These are phyloP conservation scores for Fusarium sp. DNA, from an alignment of 2,329 filamentous ascomycete species.

Conservation along the genomic window DNA sequence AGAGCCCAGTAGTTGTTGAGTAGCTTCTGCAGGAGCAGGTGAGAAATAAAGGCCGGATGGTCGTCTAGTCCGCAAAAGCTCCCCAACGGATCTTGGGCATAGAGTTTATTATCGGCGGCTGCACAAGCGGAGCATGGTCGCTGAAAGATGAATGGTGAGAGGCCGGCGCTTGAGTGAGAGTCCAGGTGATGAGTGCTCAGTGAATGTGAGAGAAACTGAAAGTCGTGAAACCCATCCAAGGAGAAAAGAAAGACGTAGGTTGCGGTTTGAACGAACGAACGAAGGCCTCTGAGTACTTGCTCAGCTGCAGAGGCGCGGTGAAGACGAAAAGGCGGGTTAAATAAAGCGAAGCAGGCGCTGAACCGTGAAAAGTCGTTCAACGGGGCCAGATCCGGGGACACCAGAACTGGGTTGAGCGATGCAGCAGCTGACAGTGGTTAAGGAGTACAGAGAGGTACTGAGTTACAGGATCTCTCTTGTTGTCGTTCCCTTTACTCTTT, in stretches of 20 bases:
- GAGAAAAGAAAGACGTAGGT: background rate
- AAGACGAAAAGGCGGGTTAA: background rate
- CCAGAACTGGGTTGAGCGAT: constrained; percentile 14
- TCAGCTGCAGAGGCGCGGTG: background rate
- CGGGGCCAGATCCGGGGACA: constrained; percentile 4
- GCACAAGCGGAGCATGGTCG: constrained; percentile 38
- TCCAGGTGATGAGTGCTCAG: background rate
- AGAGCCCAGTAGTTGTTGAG: constrained; percentile 9
- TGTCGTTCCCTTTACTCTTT: constrained; percentile 20
- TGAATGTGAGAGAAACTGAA: background rate
- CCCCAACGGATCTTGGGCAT: constrained; percentile 14
- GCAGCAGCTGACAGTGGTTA: constrained; percentile 24
- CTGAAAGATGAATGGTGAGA: constrained; percentile 8
- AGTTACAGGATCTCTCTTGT: constrained; percentile 18
- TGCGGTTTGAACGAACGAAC: constrained; percentile 5
- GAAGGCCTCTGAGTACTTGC: background rate
- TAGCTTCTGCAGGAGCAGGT: background rate
- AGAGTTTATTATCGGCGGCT: constrained; percentile 29
- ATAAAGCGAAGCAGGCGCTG: background rate
- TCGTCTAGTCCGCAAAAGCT: constrained; percentile 20
- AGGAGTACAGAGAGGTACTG: constrained; percentile 10
- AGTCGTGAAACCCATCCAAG: constrained; percentile 5
- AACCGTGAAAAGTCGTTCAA: constrained; percentile 3
- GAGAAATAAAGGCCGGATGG: background rate
- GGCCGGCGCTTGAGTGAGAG: background rate